phyloP scores from a whole-genome alignment of 2,329 filamentous ascomycete species.

The Exophiala xenobiotica region DNA sequence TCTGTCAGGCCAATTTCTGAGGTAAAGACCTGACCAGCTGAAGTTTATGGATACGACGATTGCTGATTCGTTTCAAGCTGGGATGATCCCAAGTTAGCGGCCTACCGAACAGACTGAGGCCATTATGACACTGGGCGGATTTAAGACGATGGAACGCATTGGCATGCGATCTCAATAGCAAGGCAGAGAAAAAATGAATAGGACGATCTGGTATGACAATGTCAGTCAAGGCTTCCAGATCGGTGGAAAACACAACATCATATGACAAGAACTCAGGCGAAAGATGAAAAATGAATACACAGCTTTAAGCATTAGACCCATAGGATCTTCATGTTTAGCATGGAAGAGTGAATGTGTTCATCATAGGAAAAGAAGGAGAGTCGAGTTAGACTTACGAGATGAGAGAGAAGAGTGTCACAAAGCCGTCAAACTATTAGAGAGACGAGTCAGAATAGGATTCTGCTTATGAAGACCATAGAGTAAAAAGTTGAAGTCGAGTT shows the following conservation, averaged over 20 bases:
- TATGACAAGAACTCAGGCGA: slow-evolving; percentile 50
- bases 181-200: slow-evolving; percentile 9
- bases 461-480: background rate
- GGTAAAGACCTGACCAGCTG: too few species aligned
- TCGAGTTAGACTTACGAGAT: slow-evolving; percentile 16
- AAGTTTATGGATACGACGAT: too few species aligned
- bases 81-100: slow-evolving; percentile 29
- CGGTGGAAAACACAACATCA: background rate
- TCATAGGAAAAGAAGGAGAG: slow-evolving; percentile 41
- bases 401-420: background rate
- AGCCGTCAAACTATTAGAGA: background rate
- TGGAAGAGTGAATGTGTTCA: slow-evolving; percentile 58
- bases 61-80: slow-evolving; percentile 20
- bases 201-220: background rate
- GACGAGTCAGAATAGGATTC: background rate
- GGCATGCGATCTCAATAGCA: too few species aligned
- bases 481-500: slow-evolving; percentile 19
- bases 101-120: slow-evolving; percentile 21
- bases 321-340: slow-evolving; percentile 61
- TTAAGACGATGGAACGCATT: background rate
- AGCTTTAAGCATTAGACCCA: slow-evolving; percentile 51
- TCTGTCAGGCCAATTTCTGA: slow-evolving; percentile 72
- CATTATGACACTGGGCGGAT: slow-evolving; percentile 24
- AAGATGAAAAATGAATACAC: slow-evolving; percentile 66
- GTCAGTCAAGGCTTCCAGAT: slow-evolving; percentile 4